phyloP scores from a whole-genome alignment of 2,329 filamentous ascomycete genomes.

The Colletotrichum melonis region DNA sequence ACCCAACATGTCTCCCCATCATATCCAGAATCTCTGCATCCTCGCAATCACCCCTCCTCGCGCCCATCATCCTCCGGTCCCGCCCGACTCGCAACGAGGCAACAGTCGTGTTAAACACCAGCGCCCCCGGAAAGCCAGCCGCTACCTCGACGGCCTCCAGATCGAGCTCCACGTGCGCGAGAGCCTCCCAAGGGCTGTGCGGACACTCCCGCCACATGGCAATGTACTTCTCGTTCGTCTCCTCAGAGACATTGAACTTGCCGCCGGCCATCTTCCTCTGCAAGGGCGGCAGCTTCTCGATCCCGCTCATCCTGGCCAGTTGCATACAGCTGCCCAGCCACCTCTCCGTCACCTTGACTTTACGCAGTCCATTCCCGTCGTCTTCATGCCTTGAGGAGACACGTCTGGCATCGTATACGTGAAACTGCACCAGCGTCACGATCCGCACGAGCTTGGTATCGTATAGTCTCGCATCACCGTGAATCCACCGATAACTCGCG shows the following conservation, averaged over 20 bases:
- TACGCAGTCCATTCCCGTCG: neutral
- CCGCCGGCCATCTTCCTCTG: constrained; percentile 15
- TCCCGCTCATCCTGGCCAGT: neutral
- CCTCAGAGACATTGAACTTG: neutral
- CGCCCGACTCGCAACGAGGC: constrained; percentile 4
- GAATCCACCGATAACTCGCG: constrained; percentile 2
- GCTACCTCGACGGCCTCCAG: neutral
- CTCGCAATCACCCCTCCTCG: neutral
- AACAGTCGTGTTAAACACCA: constrained; percentile 21
- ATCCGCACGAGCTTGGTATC: constrained; percentile 16
- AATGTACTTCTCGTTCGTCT: neutral
- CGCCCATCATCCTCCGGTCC: neutral
- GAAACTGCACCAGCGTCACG: constrained; percentile 6
- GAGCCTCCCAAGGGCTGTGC: constrained; percentile 20
- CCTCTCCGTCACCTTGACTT: neutral
- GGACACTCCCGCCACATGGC: constrained; percentile 21
- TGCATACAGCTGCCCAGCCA: constrained; percentile 11
- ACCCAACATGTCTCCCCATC: constrained; percentile 15
- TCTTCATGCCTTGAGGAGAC: neutral
- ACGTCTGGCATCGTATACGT: neutral
- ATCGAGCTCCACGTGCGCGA: neutral
- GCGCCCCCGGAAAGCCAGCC: neutral
- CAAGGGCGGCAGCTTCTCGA: constrained; percentile 4
- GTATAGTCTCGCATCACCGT: neutral
- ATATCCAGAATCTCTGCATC: constrained; percentile 16